Percentiles rank a stretch among this genome's conserved stretches.
Conservation (phyloP, 1,284 basidiomycete genomes). For the Ceratobasidium sp. region DNA sequence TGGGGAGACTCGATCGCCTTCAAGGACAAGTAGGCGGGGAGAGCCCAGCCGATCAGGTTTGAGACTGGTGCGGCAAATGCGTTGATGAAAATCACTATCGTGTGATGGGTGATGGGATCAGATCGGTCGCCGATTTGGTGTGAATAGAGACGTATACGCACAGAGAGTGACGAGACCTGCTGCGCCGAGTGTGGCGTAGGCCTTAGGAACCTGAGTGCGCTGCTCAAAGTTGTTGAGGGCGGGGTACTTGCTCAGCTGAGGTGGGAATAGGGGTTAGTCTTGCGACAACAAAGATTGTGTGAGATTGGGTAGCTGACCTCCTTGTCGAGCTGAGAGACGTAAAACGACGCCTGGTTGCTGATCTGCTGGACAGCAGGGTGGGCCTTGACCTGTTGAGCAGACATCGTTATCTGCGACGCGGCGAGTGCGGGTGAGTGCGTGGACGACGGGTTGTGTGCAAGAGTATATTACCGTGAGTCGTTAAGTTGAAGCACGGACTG, state of each 20-base stretch:
- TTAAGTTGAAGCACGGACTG: neutral
- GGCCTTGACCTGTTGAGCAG: conserved; percentile 61
- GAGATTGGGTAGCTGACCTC: conserved; percentile 67
- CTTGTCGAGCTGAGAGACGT: conserved; percentile 88
- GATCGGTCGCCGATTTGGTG: neutral
- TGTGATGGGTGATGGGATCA: conserved; percentile 35
- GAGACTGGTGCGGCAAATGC: conserved; percentile 81
- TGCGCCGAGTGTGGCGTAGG: conserved; percentile 84
- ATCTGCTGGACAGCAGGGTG: conserved; percentile 86
- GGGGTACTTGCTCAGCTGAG: conserved; percentile 90
- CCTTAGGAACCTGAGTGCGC: conserved; percentile 92
- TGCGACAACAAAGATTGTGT: neutral
- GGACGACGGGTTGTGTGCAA: neutral
- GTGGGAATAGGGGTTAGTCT: conserved; percentile 25
- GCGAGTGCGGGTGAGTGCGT: no score
- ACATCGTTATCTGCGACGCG: conserved; percentile 28
- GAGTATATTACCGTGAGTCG: neutral
- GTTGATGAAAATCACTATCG: conserved; percentile 75
- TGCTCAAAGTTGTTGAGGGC: conserved; percentile 83
- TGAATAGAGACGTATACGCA: neutral
- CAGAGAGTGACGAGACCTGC: conserved; percentile 66
- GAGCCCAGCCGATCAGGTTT: conserved; percentile 82
- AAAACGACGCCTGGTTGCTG: conserved; percentile 75
- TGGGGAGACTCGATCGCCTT: conserved; percentile 80
- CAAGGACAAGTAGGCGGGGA: conserved; percentile 86